A percentile compares a stretch with the other conserved stretches of the same genome.
phyloP scores from a whole-genome alignment of 371 early-diverging fungal genomes.

The Funneliformis caledonium region DNA sequence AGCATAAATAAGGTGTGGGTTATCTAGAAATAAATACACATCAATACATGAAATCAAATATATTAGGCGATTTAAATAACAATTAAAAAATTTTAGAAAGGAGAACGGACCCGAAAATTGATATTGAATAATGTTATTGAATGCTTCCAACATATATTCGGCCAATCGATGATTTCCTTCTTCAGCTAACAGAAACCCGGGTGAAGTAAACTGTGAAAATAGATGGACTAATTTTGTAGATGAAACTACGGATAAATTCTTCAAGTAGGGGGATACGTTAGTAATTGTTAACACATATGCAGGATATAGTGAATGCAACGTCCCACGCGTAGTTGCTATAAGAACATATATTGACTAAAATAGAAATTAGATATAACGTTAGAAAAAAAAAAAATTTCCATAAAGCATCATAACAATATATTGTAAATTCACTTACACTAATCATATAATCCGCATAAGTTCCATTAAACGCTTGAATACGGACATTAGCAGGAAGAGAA shows the following conservation, averaged over 20 bases:
- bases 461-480: slow-evolving; percentile 76
- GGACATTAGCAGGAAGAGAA: slow-evolving; percentile 64
- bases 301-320: slow-evolving; percentile 73
- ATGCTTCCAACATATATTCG: slow-evolving; percentile 73
- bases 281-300: slow-evolving; percentile 74
- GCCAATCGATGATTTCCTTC: slow-evolving; percentile 75
- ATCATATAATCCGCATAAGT: slow-evolving; percentile 85
- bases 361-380: not conserved
- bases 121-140: slow-evolving; percentile 83
- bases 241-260: slow-evolving; percentile 72
- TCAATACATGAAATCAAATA: not conserved
- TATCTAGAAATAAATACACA: slow-evolving; percentile 53
- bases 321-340: slow-evolving; percentile 74
- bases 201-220: slow-evolving; percentile 77
- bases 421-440: slow-evolving; percentile 52
- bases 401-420: not conserved
- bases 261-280: slow-evolving; percentile 82
- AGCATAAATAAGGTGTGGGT: slow-evolving; percentile 79
- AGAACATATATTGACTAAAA: slow-evolving; percentile 71
- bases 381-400: not conserved
- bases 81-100: not conserved
- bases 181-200: slow-evolving; percentile 79
- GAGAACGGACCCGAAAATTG: slow-evolving; percentile 63
- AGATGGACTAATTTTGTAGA: slow-evolving; percentile 75
- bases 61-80: not conserved